Evolutionary conservation across 2,329 filamentous ascomycete species (phyloP), one percentile per base, ranked within the genome.

Genomic region (Acarospora socialis): DNA sequence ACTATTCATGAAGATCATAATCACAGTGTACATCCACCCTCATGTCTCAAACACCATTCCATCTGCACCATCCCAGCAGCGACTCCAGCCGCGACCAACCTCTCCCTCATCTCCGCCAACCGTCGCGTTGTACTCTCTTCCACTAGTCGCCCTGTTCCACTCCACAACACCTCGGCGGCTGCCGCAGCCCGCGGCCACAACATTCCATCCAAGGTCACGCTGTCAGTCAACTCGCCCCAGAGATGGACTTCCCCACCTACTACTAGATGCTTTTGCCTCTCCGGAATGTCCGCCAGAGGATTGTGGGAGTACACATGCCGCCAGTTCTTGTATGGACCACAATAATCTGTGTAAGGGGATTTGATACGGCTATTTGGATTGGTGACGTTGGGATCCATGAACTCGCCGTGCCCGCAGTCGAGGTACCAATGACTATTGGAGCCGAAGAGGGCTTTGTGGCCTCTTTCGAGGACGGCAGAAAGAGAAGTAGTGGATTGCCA

Each of bases 91-190:
- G 63, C 66, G 18, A 87, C 68, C 61, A 90, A 59, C 21, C 80
- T 62, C 62, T 87, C 80, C 30, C 81, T 67, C 63, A 81, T 70
- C 59, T 84, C 79, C 32, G 70, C 70, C 49, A 92, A 54, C 28
- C 81, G 25, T 12, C 31, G 33, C 15, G 33, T 43, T n/a, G 22
- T 33, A 14, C 17, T 24, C 21, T 40, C 56, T 1, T 81, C 80
- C 12, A 60, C 49, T 3, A 57, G 63, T 47, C 84, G 78, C 71
- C 78, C 82, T 81, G 90, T 56, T 19, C 81, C 81, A 20, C 72
- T 79, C 82, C 82, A 92, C 29, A 86, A 63, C 2, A 84, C 72
- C 58, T 90, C 82, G 17, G 68, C 80, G 1, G 74, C 78, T 0
- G 79, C 81, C 32, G 68, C 68, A 2, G 69, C 71, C 4, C 82